Evolutionary conservation across 2,329 filamentous ascomycete genomes (phyloP).

Genomic region (Kalmusia sp.): DNA sequence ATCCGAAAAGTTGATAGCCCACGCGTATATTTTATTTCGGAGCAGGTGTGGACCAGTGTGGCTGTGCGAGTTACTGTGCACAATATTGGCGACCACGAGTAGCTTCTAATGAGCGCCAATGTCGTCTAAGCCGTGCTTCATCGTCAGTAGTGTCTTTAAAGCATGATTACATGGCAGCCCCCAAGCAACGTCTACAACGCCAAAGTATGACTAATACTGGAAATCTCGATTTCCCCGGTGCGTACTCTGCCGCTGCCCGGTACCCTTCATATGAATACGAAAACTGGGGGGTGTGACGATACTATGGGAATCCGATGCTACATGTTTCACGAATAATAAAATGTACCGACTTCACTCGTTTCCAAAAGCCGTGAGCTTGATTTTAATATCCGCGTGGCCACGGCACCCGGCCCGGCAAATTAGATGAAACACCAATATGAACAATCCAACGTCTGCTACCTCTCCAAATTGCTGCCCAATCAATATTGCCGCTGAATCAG

Average conservation of each 20-base stretch:
- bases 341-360: background rate
- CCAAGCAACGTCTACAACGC: too few species aligned
- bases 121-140: too few species aligned
- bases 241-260: background rate
- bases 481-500: slow-evolving; percentile 13
- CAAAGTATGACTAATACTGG: background rate
- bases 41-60: too few species aligned
- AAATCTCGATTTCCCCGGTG: background rate
- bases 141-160: too few species aligned
- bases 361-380: background rate
- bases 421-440: slow-evolving; percentile 26
- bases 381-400: slow-evolving; percentile 12
- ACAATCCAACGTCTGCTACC: slow-evolving; percentile 1
- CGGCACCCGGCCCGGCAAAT: slow-evolving; percentile 26
- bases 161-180: too few species aligned
- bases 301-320: background rate
- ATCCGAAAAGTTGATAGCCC: too few species aligned
- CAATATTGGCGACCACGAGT: too few species aligned
- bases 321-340: background rate
- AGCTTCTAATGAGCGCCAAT: too few species aligned
- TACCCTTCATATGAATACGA: background rate
- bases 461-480: slow-evolving; percentile 19
- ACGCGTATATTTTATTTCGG: too few species aligned
- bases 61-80: too few species aligned
- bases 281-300: background rate